Conservation (phyloP, 2,329 filamentous ascomycete genomes). For the Colletotrichum chrysophilum region DNA sequence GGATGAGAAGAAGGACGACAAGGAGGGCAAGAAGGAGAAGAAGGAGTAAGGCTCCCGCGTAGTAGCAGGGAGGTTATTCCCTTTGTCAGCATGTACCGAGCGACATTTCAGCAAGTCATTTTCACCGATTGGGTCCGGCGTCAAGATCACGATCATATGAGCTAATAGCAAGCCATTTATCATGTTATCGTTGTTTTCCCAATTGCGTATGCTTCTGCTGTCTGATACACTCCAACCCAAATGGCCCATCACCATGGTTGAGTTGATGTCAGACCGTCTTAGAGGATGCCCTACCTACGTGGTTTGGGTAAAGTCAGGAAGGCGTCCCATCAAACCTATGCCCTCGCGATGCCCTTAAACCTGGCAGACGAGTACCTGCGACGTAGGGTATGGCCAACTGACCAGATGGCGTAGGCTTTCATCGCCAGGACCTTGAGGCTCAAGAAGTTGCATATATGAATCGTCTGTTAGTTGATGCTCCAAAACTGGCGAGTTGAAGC, state of each 20-base stretch:
- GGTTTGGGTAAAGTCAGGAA: background rate
- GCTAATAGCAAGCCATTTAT: background rate
- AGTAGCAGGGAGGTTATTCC: background rate
- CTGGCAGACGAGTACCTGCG: background rate
- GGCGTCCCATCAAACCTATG: background rate
- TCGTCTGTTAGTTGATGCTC: background rate
- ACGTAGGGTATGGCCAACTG: background rate
- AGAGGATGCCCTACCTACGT: background rate
- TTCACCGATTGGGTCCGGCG: background rate
- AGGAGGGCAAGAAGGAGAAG: constrained; percentile 17
- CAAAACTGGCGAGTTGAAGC: background rate
- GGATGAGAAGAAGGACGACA: constrained; percentile 3
- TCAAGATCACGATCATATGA: background rate
- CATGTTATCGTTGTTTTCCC: background rate
- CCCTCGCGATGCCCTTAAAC: background rate
- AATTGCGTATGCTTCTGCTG: background rate
- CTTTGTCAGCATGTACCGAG: background rate
- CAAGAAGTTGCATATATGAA: background rate
- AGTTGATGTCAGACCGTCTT: background rate
- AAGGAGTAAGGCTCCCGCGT: background rate
- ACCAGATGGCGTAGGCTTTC: background rate
- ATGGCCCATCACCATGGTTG: background rate
- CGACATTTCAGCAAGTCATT: background rate
- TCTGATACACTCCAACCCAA: background rate
- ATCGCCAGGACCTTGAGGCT: background rate